Conservation (phyloP, 2,329 filamentous ascomycete species). For the Curvularia sp. region DNA sequence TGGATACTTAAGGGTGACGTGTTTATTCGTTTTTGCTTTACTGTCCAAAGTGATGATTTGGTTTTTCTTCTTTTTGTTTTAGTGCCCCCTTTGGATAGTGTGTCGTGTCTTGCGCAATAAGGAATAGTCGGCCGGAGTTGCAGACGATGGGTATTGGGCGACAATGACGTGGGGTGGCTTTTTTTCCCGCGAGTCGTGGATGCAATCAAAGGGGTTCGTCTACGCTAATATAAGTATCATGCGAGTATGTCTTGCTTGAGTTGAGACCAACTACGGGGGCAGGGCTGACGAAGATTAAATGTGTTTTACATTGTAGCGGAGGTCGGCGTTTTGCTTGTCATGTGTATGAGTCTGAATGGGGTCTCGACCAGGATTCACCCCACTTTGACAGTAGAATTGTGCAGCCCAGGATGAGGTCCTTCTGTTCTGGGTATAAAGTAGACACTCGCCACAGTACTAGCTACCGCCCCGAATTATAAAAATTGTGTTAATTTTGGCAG, state of each 20-base stretch:
- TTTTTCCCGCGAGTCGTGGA: slow-evolving; percentile 12
- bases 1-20: slow-evolving; percentile 10
- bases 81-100: slow-evolving; percentile 6
- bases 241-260: not conserved
- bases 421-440: slow-evolving; percentile 39
- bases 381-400: slow-evolving; percentile 26
- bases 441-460: slow-evolving; percentile 24
- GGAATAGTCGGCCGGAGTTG: slow-evolving; percentile 13
- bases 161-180: slow-evolving; percentile 22
- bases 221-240: slow-evolving; percentile 2
- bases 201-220: slow-evolving; percentile 2
- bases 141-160: slow-evolving; percentile 9
- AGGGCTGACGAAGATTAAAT: slow-evolving; percentile 17
- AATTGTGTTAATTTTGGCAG: not conserved
- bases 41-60: slow-evolving; percentile 4
- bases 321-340: slow-evolving; percentile 42
- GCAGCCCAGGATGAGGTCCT: slow-evolving; percentile 39
- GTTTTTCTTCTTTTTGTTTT: slow-evolving; percentile 10
- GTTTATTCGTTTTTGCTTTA: slow-evolving; percentile 1
- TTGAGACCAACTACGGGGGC: not conserved
- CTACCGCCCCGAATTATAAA: not conserved
- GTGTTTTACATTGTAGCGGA: slow-evolving; percentile 32
- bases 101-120: slow-evolving; percentile 2
- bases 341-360: slow-evolving; percentile 32
- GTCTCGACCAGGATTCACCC: slow-evolving; percentile 28